These are phyloP conservation scores for Lentinula edodes DNA, from an alignment of 768 basidiomycete species.

Conservation along the genomic window DNA sequence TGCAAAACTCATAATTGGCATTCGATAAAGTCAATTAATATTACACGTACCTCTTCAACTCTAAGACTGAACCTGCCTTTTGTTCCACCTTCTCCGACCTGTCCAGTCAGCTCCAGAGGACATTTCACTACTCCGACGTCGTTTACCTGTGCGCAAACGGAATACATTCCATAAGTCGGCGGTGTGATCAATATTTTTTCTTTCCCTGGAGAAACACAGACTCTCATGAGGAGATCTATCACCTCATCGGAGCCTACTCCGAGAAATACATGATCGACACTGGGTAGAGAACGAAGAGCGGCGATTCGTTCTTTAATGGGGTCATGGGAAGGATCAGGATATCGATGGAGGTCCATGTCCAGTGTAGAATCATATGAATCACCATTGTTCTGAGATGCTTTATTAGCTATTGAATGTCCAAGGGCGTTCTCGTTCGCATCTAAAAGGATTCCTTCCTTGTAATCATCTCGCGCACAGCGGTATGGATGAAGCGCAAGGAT, in stretches of 20 bases:
- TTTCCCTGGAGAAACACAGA: constrained; percentile 71
- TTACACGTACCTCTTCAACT: constrained; percentile 60
- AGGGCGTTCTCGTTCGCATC: constrained; percentile 98
- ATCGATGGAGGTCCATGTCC: constrained; percentile 71
- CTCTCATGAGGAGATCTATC: constrained; percentile 89
- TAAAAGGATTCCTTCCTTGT: constrained; percentile 82
- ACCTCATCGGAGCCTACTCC: constrained; percentile 98
- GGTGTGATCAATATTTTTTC: constrained; percentile 89
- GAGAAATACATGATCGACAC: constrained; percentile 71
- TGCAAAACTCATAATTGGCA: constrained; percentile 20
- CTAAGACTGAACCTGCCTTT: constrained; percentile 66
- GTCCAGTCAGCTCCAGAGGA: constrained; percentile 55
- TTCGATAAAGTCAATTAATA: neutral
- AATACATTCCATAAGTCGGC: constrained; percentile 98
- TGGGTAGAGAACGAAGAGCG: constrained; percentile 61
- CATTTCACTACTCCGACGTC: constrained; percentile 81
- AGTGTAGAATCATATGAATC: constrained; percentile 31
- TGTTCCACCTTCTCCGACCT: constrained; percentile 68
- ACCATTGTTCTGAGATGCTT: constrained; percentile 16
- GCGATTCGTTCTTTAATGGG: constrained; percentile 75
- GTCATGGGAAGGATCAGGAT: constrained; percentile 89
- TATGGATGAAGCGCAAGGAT: constrained; percentile 90
- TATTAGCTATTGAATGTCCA: constrained; percentile 70
- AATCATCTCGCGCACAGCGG: constrained; percentile 95
- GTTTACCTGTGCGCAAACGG: constrained; percentile 92